These are phyloP conservation scores for Pseudozyma sp. DNA, from an alignment of 1,284 basidiomycete species.

Conservation along the genomic window DNA sequence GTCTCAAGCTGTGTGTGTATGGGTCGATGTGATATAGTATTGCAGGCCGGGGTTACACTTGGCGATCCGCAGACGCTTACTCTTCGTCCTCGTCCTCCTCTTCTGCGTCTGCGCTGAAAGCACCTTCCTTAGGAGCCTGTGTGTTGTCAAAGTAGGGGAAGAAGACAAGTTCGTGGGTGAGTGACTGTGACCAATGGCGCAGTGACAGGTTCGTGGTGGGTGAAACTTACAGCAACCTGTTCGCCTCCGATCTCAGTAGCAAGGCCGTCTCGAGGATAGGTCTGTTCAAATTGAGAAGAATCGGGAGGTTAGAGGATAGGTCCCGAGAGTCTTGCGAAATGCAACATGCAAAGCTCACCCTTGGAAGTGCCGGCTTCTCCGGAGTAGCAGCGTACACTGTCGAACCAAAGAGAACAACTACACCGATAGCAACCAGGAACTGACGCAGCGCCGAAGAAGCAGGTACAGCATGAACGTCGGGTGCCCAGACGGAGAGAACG, in stretches of 20 bases:
- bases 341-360: constrained; percentile 27
- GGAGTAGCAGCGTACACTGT: constrained; percentile 58
- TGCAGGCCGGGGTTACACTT: constrained; percentile 7
- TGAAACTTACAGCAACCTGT: constrained; percentile 43
- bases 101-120: constrained; percentile 45
- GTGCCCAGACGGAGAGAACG: constrained; percentile 67
- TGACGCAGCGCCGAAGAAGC: constrained; percentile 60
- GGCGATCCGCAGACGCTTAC: constrained; percentile 1
- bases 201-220: neutral
- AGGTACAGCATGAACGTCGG: constrained; percentile 61
- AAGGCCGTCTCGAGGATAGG: constrained; percentile 66
- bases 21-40: constrained; percentile 10
- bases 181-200: too few species aligned
- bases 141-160: neutral
- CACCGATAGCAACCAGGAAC: constrained; percentile 55
- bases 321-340: too few species aligned
- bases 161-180: neutral
- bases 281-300: constrained; percentile 16
- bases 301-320: neutral
- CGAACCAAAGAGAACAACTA: constrained; percentile 45
- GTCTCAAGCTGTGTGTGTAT: neutral
- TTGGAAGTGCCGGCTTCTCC: constrained; percentile 60
- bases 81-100: constrained; percentile 53
- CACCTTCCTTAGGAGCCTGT: constrained; percentile 54
- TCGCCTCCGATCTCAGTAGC: constrained; percentile 60